phyloP scores from a whole-genome alignment of 305 asterid genomes.

The Caryopteris hybrid region DNA sequence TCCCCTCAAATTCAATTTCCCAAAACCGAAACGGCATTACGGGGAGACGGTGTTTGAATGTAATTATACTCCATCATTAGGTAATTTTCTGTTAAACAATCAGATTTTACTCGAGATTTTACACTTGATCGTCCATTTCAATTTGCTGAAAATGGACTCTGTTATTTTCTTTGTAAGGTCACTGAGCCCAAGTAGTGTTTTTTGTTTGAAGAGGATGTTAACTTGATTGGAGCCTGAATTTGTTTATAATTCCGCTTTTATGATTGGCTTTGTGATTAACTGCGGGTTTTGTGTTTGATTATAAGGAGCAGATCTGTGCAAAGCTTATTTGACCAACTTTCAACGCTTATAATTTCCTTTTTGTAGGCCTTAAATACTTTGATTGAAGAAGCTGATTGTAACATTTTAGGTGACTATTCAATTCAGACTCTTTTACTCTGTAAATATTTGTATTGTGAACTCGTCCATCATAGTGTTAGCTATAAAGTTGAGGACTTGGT shows the following conservation, averaged over 20 bases:
- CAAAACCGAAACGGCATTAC: background rate
- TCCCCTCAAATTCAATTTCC: too few relatives aligned
- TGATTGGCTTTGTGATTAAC: constrained; percentile 5
- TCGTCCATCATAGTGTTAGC: constrained; percentile 2
- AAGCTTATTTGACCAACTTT: background rate
- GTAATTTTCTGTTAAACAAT: background rate
- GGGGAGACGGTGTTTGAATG: constrained; percentile 6
- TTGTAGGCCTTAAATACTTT: background rate
- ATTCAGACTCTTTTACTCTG: background rate
- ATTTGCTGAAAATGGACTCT: constrained; percentile 5
- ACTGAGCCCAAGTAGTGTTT: background rate
- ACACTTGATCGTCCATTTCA: constrained; percentile 9
- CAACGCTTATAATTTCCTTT: background rate
- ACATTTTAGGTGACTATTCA: background rate
- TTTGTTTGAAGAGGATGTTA: background rate
- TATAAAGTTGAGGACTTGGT: constrained; percentile 4
- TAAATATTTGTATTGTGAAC: background rate
- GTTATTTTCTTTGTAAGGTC: background rate
- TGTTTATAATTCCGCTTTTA: background rate
- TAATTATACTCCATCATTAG: constrained; percentile 4
- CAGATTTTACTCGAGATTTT: background rate
- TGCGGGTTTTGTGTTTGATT: background rate
- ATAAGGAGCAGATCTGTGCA: background rate
- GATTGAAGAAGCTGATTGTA: background rate
- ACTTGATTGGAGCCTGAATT: background rate